A percentile compares a stretch with the other conserved stretches of the same genome.
Conservation (phyloP, 1,139 yeast species). For the Debaryomyces sp. region DNA sequence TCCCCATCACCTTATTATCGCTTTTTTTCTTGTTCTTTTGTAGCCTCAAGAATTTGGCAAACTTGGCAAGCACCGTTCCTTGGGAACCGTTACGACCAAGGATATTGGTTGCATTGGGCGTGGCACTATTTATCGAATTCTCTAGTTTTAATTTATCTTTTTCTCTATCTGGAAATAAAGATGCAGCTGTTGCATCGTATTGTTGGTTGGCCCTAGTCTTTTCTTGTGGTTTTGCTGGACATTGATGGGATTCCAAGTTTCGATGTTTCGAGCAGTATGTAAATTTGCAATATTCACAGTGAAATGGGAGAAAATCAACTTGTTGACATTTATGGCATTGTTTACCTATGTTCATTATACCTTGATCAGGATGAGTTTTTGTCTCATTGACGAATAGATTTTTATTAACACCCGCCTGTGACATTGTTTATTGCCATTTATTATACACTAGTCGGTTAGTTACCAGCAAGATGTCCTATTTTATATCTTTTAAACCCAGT, state of each 20-base stretch:
- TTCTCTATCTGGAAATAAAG: conserved; percentile 61
- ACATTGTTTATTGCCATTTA: conserved; percentile 7
- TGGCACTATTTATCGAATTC: conserved; percentile 27
- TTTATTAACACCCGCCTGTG: conserved; percentile 9
- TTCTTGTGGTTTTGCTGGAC: conserved; percentile 30
- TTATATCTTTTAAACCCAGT: conserved; percentile 8
- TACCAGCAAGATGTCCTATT: background rate
- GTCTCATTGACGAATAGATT: conserved; percentile 21
- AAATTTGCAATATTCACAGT: conserved; percentile 58
- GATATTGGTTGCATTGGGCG: conserved; percentile 31
- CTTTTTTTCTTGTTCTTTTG: conserved; percentile 25
- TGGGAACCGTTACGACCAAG: conserved; percentile 29
- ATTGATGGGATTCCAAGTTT: conserved; percentile 47
- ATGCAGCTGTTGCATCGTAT: conserved; percentile 33
- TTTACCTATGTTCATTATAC: conserved; percentile 68
- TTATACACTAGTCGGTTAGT: background rate
- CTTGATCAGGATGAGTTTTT: conserved; percentile 32
- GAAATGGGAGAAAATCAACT: conserved; percentile 71
- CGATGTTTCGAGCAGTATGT: conserved; percentile 65
- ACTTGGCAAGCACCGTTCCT: conserved; percentile 30
- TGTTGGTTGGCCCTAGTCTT: conserved; percentile 15
- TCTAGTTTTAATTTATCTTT: conserved; percentile 44
- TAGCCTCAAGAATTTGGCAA: conserved; percentile 45
- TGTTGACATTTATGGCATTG: conserved; percentile 66
- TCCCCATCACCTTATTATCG: conserved; percentile 14